Evolutionary conservation across 2,329 filamentous ascomycete species (phyloP).

Genomic region (Shiraia sp.): DNA sequence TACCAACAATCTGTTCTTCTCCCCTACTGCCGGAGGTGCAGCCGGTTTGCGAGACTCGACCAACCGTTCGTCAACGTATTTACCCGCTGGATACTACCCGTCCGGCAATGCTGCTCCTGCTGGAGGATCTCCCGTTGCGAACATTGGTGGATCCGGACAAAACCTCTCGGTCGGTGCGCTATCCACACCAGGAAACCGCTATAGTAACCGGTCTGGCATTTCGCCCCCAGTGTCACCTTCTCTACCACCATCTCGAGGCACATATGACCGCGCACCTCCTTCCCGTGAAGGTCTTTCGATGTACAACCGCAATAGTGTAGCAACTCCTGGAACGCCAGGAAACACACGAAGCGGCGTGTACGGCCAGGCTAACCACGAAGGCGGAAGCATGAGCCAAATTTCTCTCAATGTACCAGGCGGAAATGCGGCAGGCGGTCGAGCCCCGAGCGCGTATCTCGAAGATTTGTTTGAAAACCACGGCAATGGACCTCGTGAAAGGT

Average conservation of each 20-base stretch:
- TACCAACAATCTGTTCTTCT: slow-evolving; percentile 79
- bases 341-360: slow-evolving; percentile 36
- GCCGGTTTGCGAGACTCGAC: slow-evolving; percentile 53
- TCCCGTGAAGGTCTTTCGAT: slow-evolving; percentile 36
- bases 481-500: slow-evolving; percentile 37
- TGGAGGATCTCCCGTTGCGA: slow-evolving; percentile 45
- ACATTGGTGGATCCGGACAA: slow-evolving; percentile 47
- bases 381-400: slow-evolving; percentile 64
- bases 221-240: slow-evolving; percentile 42
- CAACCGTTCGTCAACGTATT: slow-evolving; percentile 74
- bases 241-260: slow-evolving; percentile 40
- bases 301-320: slow-evolving; percentile 45
- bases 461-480: slow-evolving; percentile 81
- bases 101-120: slow-evolving; percentile 61
- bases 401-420: slow-evolving; percentile 62
- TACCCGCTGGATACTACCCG: slow-evolving; percentile 91
- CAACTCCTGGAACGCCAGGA: slow-evolving; percentile 37
- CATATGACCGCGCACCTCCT: slow-evolving; percentile 38
- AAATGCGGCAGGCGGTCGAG: slow-evolving; percentile 63
- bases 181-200: slow-evolving; percentile 36
- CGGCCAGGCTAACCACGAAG: slow-evolving; percentile 23
- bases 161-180: slow-evolving; percentile 37
- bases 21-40: slow-evolving; percentile 73
- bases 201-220: slow-evolving; percentile 36
- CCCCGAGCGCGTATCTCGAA: slow-evolving; percentile 87